Evolutionary conservation across 805 yeast species (phyloP).

Genomic region (Pichia ethanolica): DNA sequence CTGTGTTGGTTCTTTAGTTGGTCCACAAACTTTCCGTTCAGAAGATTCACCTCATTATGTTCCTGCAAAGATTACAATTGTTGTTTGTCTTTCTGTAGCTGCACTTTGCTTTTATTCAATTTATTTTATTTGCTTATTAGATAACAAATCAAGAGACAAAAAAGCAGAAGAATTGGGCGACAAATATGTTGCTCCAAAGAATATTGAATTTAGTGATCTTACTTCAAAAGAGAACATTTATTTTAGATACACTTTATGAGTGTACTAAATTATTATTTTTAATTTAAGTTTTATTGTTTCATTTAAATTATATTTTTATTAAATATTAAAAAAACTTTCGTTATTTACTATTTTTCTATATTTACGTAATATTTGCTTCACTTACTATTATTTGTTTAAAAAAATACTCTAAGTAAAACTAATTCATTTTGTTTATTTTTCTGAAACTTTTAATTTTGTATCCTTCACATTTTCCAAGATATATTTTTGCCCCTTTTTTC

Average conservation of each 20-base stretch:
- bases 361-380: no score
- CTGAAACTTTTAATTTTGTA: no score
- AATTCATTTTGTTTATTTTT: no score
- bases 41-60: constrained; percentile 50
- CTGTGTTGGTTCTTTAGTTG: constrained; percentile 61
- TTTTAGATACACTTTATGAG: constrained; percentile 34
- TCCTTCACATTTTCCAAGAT: no score
- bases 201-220: constrained; percentile 28
- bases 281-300: background rate
- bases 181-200: constrained; percentile 13
- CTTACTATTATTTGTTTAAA: no score
- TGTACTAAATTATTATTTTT: background rate
- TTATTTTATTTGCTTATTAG: constrained; percentile 8
- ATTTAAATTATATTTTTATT: no score
- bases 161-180: constrained; percentile 20
- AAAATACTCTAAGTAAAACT: no score
- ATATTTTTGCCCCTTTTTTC: no score
- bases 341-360: no score
- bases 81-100: constrained; percentile 13
- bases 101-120: background rate
- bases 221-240: constrained; percentile 45
- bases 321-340: no score
- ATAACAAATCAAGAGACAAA: constrained; percentile 38
- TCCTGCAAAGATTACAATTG: constrained; percentile 43
- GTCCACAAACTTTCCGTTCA: constrained; percentile 62